Evolutionary conservation across 2,329 filamentous ascomycete genomes (phyloP).

Genomic region (Cladophialophora chaetospira): DNA sequence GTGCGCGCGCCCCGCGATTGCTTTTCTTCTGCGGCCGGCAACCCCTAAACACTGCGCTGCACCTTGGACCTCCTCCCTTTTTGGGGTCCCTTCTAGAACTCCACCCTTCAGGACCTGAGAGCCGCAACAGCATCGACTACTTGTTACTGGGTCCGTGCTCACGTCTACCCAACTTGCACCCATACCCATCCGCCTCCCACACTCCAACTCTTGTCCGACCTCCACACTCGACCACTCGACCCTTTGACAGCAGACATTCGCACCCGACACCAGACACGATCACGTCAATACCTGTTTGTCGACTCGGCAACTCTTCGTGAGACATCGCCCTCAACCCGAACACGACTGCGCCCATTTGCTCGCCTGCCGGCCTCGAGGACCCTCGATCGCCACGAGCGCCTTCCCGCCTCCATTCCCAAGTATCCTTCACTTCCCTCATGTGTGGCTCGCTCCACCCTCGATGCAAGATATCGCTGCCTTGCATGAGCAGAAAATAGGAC

Average conservation of each 20-base stretch:
- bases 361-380: slow-evolving; percentile 9
- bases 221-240: slow-evolving; percentile 12
- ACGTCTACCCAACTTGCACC: slow-evolving; percentile 6
- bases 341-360: slow-evolving; percentile 17
- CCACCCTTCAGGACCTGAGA: slow-evolving; percentile 7
- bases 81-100: slow-evolving; percentile 13
- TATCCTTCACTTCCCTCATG: slow-evolving; percentile 19
- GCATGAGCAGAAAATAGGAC: slow-evolving; percentile 28
- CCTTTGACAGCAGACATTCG: slow-evolving; percentile 26
- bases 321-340: slow-evolving; percentile 20
- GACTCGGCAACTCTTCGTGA: slow-evolving; percentile 25
- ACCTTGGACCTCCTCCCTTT: slow-evolving; percentile 17
- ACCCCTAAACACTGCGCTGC: slow-evolving; percentile 9
- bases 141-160: neutral
- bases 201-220: slow-evolving; percentile 13
- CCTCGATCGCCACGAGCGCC: slow-evolving; percentile 7
- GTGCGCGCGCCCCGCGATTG: slow-evolving; percentile 10
- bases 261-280: slow-evolving; percentile 18
- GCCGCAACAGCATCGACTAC: slow-evolving; percentile 13
- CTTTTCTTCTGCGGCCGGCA: slow-evolving; percentile 15
- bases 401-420: slow-evolving; percentile 3
- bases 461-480: slow-evolving; percentile 28
- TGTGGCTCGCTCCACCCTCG: slow-evolving; percentile 27
- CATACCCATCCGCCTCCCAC: slow-evolving; percentile 8
- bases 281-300: slow-evolving; percentile 19